Base-by-base conservation (phyloP, 352 stramenopile genomes). In the Phytophthora pinifolia region DNA sequence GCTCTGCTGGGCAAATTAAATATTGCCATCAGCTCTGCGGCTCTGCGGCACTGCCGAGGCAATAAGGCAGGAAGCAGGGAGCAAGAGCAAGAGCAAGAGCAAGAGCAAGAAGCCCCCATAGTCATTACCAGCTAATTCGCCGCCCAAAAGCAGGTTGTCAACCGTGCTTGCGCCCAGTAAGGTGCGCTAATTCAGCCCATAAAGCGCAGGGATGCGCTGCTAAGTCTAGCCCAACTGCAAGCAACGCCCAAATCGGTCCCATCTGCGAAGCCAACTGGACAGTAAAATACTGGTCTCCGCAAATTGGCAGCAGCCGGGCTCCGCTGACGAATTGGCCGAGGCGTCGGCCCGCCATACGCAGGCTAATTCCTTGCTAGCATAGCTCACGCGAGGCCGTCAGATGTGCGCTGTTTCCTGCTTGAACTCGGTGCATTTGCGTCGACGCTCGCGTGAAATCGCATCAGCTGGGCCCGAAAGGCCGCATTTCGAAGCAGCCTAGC, bases 1-100 rank as follows among this genome's bases (percentile, higher is more conserved):
- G 15, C 22, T 35, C 10, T 13, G 25, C 42, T 43, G 25, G 36
- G 70, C 67, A 70, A 75, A 80, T 67, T 83, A 67, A 83, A 79
- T 67, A 80, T 79, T 70, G 65, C 25, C 9, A 6, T 34, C 12
- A 5, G 25, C 25, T 29, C 18, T 18, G 20, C 8, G 10, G 17
- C 15, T 12, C 38, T 15, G 9, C 9, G 17, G 38, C 14, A 41
- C 22, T 27, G 37, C 37, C 37, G 37, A 18, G 10, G 18, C 9
- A 9, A 48, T 15, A 33, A 18, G 41, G 15, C 34, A 18, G 8
- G 33, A 51, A 46, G 1, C 20, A n/a, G n/a, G n/a, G n/a, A n/a
- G n/a, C n/a, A n/a, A n/a, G n/a, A n/a, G n/a, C n/a, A n/a, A n/a
- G n/a, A n/a, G n/a, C n/a, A n/a, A n/a, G n/a, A 64, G 49, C 46